Conservation (phyloP, 768 basidiomycete genomes). For the Chalciporus piperatus region DNA sequence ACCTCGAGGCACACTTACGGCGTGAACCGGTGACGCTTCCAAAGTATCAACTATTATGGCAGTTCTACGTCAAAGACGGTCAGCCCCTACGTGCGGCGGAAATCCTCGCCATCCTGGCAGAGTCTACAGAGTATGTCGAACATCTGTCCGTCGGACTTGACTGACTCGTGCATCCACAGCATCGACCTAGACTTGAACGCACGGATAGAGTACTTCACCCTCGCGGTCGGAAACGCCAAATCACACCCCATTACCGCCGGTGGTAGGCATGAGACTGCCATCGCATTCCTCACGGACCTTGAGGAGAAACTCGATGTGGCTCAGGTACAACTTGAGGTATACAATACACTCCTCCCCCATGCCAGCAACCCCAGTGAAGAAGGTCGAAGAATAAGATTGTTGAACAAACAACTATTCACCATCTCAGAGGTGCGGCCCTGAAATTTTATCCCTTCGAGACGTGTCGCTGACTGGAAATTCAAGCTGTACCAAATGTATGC, state of each 20-base stretch:
- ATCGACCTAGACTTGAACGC: conserved; percentile 67
- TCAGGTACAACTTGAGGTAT: conserved; percentile 93
- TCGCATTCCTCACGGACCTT: conserved; percentile 89
- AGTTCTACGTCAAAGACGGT: conserved; percentile 92
- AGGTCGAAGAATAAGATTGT: conserved; percentile 57
- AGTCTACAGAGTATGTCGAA: conserved; percentile 68
- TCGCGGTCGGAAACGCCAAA: conserved; percentile 95
- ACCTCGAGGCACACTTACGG: conserved; percentile 84
- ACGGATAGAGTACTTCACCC: conserved; percentile 87
- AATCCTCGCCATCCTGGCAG: conserved; percentile 78
- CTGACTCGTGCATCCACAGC: conserved; percentile 33
- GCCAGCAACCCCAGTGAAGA: conserved; percentile 59
- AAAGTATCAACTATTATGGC: conserved; percentile 91
- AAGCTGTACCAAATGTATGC: conserved; percentile 90
- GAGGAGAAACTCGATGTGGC: conserved; percentile 98
- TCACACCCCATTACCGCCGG: conserved; percentile 82
- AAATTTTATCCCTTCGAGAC: neutral
- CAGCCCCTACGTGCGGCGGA: conserved; percentile 86
- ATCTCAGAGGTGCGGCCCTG: conserved; percentile 72
- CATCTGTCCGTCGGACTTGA: neutral
- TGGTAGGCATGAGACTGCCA: conserved; percentile 83
- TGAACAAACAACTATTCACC: conserved; percentile 62
- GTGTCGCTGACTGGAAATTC: conserved; percentile 8
- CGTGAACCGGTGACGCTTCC: conserved; percentile 77
- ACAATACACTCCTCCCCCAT: conserved; percentile 61